Evolutionary conservation across 805 yeast genomes (phyloP).

Genomic region (Brettanomyces bruxellensis): DNA sequence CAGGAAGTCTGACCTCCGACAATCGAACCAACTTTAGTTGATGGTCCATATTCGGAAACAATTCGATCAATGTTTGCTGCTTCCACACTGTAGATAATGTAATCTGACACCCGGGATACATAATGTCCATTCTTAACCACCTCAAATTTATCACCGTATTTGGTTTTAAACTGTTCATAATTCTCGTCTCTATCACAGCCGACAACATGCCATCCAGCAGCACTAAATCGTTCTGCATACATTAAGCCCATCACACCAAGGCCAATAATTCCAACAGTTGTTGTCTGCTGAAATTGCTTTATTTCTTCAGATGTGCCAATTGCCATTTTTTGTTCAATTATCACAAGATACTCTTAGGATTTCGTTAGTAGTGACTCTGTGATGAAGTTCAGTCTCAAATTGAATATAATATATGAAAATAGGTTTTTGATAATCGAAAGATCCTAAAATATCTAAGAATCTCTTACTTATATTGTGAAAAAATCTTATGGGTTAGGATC

Average conservation of each 20-base stretch:
- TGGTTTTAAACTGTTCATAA: constrained; percentile 35
- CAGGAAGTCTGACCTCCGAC: constrained; percentile 99
- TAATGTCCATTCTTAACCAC: constrained; percentile 72
- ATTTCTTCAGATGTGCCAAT: constrained; percentile 9
- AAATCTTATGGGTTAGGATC: no score
- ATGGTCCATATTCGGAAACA: constrained; percentile 72
- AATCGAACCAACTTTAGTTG: constrained; percentile 77
- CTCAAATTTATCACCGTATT: constrained; percentile 27
- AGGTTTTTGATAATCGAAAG: no score
- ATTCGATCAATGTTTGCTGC: constrained; percentile 75
- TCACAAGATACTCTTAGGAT: no score
- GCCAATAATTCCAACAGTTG: constrained; percentile 83
- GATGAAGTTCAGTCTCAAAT: no score
- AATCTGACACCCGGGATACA: constrained; percentile 77
- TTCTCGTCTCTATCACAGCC: constrained; percentile 78
- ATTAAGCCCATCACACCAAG: constrained; percentile 94
- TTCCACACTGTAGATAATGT: constrained; percentile 84
- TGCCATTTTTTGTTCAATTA: not conserved
- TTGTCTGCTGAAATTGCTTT: constrained; percentile 21
- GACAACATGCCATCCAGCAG: constrained; percentile 82
- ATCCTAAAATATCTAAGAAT: no score
- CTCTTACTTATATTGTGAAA: no score
- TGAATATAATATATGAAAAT: no score
- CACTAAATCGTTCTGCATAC: constrained; percentile 69
- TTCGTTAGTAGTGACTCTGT: no score